phyloP scores from a whole-genome alignment of 345 rosid genomes.

The Citrus reticulata region DNA sequence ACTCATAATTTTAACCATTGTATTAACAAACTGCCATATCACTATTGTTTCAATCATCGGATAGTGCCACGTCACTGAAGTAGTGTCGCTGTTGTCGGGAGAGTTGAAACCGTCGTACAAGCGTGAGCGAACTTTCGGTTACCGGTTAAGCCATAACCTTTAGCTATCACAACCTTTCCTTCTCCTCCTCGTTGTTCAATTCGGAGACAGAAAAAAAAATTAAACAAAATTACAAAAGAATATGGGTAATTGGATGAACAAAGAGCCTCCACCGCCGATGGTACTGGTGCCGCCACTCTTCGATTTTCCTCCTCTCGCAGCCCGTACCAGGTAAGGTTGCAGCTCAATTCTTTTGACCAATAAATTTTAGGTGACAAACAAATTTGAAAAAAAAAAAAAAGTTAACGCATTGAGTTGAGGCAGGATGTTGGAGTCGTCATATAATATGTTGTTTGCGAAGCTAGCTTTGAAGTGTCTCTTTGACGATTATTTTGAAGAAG shows the following conservation, averaged over 20 bases:
- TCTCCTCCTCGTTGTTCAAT: neutral
- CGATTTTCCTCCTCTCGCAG: slow-evolving; percentile 89
- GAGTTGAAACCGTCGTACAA: slow-evolving; percentile 13
- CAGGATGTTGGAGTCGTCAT: slow-evolving; percentile 92
- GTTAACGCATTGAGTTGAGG: slow-evolving; percentile 9
- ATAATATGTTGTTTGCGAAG: slow-evolving; percentile 78
- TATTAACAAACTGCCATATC: neutral
- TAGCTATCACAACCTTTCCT: neutral
- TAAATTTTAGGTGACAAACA: neutral
- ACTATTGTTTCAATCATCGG: too few species aligned
- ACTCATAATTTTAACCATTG: too few species aligned
- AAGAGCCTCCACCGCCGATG: slow-evolving; percentile 78
- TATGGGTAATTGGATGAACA: slow-evolving; percentile 61
- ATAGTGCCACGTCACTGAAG: slow-evolving; percentile 17
- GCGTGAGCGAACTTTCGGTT: slow-evolving; percentile 7
- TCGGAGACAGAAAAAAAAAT: neutral
- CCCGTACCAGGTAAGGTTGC: slow-evolving; percentile 85
- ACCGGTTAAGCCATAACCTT: neutral
- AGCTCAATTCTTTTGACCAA: neutral
- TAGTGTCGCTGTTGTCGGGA: neutral
- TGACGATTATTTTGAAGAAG: slow-evolving; percentile 84
- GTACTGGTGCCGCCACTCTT: slow-evolving; percentile 91
- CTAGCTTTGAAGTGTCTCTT: slow-evolving; percentile 71
- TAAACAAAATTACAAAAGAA: neutral
- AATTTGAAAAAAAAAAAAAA: too few species aligned